Evolutionary conservation across 2,329 filamentous ascomycete species (phyloP), one percentile per base, ranked within the genome.

Genomic region (Mariannaea elegans): DNA sequence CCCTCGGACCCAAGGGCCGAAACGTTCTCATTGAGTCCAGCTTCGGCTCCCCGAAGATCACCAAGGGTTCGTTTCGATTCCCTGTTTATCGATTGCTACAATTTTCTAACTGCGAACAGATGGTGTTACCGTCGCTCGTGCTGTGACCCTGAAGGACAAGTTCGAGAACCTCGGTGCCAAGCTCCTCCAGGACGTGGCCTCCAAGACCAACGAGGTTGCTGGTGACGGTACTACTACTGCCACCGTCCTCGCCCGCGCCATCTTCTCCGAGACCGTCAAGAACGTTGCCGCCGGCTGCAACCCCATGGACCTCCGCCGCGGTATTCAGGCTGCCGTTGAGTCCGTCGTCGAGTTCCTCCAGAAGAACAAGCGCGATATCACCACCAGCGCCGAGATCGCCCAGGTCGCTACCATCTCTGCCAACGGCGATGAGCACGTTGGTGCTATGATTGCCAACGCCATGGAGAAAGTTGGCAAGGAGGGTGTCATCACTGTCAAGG

Each of bases 381-480:
- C 95, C 72, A 99, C 95, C 58, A 96, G 92, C 76, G 93, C 90
- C 73, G 95, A 99, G 86, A 93, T 99, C 74, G 93, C 94, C 51
- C 95, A 99, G 84, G 95, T 99, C 63, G 95, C 95, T 67, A 98
- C 95, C 72, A 99, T 99, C 82, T 94, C 90, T 71, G 95, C 95
- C 79, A 99, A 99, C 82, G 95, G 95, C 71, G 95, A 99, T 77
- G 88, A 88, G 60, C 94, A 97, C 82, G 92, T 99, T 74, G 95
- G 95, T 73, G 90, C 93, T 82, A 88, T 99, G 76, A 95, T 99
- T 78, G 94, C 95, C 76, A 97, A 89, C 77, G 95, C 95, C 71
- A 99, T 99, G 95, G 95, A 99, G 87, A 97, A 97, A 87, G 95
- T 99, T 66, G 95, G 95, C 81, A 99, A 99, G 88, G 95, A 99